A percentile compares a stretch with the other conserved stretches of the same genome.
Conservation (phyloP, 1,284 basidiomycete species). For the Gymnopus androsaceus region DNA sequence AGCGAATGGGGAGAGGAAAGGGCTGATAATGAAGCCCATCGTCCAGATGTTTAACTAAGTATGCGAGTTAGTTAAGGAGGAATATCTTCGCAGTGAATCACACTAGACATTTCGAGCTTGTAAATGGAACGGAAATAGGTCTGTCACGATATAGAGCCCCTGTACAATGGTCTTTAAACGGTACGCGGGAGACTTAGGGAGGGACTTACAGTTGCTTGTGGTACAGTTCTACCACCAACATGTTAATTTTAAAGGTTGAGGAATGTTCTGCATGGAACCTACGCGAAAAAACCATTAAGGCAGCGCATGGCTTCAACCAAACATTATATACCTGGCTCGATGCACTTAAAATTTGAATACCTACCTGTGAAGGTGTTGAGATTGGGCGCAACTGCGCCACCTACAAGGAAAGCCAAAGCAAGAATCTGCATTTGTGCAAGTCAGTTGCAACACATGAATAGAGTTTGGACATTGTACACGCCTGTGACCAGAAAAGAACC, state of each 20-base stretch:
- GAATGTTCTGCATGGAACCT: slow-evolving; percentile 20
- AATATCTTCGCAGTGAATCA: slow-evolving; percentile 26
- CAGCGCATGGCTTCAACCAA: slow-evolving; percentile 63
- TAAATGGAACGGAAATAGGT: slow-evolving; percentile 74
- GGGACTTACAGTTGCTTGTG: slow-evolving; percentile 67
- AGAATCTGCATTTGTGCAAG: slow-evolving; percentile 36
- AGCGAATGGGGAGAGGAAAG: slow-evolving; percentile 68
- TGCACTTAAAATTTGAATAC: neutral
- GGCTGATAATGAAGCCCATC: slow-evolving; percentile 66
- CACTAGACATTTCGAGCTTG: slow-evolving; percentile 68
- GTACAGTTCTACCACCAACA: slow-evolving; percentile 49
- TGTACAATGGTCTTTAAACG: slow-evolving; percentile 28
- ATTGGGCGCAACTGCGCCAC: slow-evolving; percentile 60
- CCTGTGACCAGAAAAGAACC: slow-evolving; percentile 48
- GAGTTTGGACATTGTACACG: slow-evolving; percentile 12
- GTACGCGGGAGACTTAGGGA: neutral
- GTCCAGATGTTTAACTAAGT: slow-evolving; percentile 73
- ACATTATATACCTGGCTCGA: neutral
- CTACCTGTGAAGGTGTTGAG: slow-evolving; percentile 53
- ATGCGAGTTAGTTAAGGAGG: too few species aligned
- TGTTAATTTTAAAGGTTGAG: neutral
- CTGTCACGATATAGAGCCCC: slow-evolving; percentile 68
- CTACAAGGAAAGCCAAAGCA: slow-evolving; percentile 51
- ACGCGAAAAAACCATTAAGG: slow-evolving; percentile 71
- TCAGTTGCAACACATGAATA: neutral